Evolutionary conservation across 495 filamentous ascomycete species (phyloP).

Genomic region (Articulospora tetracladia): DNA sequence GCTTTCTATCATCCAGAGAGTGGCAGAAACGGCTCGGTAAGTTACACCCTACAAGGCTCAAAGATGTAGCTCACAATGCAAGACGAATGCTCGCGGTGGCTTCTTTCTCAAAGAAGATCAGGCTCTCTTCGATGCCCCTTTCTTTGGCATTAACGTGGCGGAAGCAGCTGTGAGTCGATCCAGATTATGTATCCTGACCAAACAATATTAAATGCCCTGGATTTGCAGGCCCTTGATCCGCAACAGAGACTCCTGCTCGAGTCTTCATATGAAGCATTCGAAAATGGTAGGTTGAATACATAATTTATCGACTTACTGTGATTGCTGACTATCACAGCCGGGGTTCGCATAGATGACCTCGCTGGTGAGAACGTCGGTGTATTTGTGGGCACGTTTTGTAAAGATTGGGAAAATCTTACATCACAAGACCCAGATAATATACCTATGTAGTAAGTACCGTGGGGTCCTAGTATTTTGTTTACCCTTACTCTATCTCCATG

Average conservation of each 20-base stretch:
- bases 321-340: conserved; percentile 13
- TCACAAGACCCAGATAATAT: conserved; percentile 30
- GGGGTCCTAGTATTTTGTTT: too few relatives aligned
- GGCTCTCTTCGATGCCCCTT: conserved; percentile 49
- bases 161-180: not conserved
- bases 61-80: not conserved
- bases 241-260: conserved; percentile 51
- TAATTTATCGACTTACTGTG: too few relatives aligned
- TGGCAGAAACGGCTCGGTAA: conserved; percentile 17
- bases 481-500: too few relatives aligned
- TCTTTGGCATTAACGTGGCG: conserved; percentile 41
- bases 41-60: not conserved
- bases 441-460: conserved; percentile 10
- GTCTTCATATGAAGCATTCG: conserved; percentile 51
- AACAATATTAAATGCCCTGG: conserved; percentile 35
- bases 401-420: conserved; percentile 32
- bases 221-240: conserved; percentile 45
- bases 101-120: conserved; percentile 45
- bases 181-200: conserved; percentile 32
- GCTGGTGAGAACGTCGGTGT: conserved; percentile 35
- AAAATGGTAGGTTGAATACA: conserved; percentile 31
- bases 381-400: conserved; percentile 30
- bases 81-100: conserved; percentile 2
- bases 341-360: not conserved
- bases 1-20: conserved; percentile 45